Conservation (phyloP, 2,329 filamentous ascomycete species). For the Aureobasidium sp. region DNA sequence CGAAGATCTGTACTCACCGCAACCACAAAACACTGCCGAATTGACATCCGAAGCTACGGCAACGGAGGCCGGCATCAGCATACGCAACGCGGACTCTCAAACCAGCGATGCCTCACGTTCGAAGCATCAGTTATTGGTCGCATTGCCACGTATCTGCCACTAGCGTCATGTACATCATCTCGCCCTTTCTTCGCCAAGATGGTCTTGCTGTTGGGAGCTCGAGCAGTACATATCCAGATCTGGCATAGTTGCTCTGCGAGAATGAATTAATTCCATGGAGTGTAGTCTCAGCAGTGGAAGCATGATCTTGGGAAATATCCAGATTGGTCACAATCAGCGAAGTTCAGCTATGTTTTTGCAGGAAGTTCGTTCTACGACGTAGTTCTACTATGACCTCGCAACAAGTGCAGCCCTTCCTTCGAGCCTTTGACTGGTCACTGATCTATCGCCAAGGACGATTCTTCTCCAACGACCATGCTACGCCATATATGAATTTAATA, state of each 20-base stretch:
- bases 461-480: neutral
- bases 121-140: neutral
- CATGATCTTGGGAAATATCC: neutral
- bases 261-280: neutral
- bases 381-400: neutral
- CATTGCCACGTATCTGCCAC: neutral
- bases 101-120: neutral
- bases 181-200: neutral
- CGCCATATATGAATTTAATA: neutral
- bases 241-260: neutral
- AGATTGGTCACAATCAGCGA: neutral
- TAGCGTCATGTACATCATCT: neutral
- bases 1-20: neutral
- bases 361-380: neutral
- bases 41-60: neutral
- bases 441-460: neutral
- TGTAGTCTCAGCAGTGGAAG: neutral
- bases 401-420: neutral
- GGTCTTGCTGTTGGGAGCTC: neutral
- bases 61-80: neutral
- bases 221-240: neutral
- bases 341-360: neutral
- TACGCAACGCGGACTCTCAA: neutral
- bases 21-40: neutral
- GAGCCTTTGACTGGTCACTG: too few species aligned